These are phyloP conservation scores for Picocystis sp. DNA, from an alignment of 163 green algal species.

Conservation along the genomic window DNA sequence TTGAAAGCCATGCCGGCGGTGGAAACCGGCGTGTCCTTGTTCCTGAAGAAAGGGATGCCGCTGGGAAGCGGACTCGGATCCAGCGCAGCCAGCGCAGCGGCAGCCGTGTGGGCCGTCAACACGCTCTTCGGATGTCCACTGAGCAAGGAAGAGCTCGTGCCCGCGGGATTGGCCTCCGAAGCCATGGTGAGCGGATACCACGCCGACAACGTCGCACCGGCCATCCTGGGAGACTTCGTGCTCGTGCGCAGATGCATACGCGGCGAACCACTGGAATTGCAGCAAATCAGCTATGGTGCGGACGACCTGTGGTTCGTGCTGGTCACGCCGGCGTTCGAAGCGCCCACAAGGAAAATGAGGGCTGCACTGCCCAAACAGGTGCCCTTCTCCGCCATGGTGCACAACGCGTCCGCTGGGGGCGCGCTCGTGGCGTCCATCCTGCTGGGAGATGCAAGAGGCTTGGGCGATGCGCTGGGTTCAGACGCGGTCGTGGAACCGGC, in stretches of 20 bases:
- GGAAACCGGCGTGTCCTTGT: conserved; percentile 43
- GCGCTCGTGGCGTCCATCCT: conserved; percentile 79
- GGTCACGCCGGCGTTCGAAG: conserved; percentile 90
- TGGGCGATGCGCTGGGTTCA: conserved; percentile 61
- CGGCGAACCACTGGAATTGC: conserved; percentile 38
- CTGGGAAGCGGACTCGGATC: conserved; percentile 87
- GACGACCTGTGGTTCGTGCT: conserved; percentile 69
- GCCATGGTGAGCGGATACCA: conserved; percentile 86
- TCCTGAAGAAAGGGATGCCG: conserved; percentile 71
- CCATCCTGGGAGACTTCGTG: conserved; percentile 85
- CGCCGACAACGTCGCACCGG: conserved; percentile 89
- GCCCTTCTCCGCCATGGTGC: conserved; percentile 28
- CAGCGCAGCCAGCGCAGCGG: conserved; percentile 75
- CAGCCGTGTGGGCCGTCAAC: conserved; percentile 76
- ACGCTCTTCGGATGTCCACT: conserved; percentile 73
- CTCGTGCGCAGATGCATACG: conserved; percentile 34
- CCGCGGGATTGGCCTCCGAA: conserved; percentile 65
- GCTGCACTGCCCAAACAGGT: conserved; percentile 72
- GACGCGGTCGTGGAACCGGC: conserved; percentile 88
- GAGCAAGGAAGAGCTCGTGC: conserved; percentile 58
- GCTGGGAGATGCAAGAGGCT: conserved; percentile 42
- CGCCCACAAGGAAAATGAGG: conserved; percentile 80
- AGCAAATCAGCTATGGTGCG: conserved; percentile 33
- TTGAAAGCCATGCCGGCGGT: conserved; percentile 56
- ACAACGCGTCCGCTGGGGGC: conserved; percentile 70